phyloP scores from a whole-genome alignment of 2,329 filamentous ascomycete genomes.

The Didymella pinodella region DNA sequence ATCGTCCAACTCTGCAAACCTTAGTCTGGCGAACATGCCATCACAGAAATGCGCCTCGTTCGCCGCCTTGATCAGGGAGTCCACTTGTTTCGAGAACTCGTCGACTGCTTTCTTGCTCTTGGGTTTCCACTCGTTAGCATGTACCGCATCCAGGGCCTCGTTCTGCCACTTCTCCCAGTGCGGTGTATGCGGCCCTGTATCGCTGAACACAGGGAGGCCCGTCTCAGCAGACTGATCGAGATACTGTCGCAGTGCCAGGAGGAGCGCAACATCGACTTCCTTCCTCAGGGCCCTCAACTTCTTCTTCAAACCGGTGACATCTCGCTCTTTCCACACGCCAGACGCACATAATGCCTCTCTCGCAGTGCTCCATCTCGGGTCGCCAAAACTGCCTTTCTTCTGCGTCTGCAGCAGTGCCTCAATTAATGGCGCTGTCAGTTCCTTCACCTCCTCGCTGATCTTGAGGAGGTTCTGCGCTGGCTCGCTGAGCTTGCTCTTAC shows the following conservation, averaged over 20 bases:
- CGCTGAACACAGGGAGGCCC: conserved; percentile 34
- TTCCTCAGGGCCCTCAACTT: conserved; percentile 31
- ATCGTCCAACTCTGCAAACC: conserved; percentile 37
- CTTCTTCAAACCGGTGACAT: conserved; percentile 39
- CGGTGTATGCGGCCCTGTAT: conserved; percentile 26
- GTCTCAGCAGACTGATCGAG: conserved; percentile 42
- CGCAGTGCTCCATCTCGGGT: conserved; percentile 33
- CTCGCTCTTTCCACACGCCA: conserved; percentile 44
- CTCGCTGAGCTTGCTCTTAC: conserved; percentile 36
- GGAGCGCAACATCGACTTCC: conserved; percentile 38
- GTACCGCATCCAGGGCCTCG: conserved; percentile 35
- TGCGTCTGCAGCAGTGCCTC: conserved; percentile 35
- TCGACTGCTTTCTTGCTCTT: conserved; percentile 43
- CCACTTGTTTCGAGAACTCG: conserved; percentile 38
- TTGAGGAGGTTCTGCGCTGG: conserved; percentile 38
- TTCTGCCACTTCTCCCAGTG: conserved; percentile 42
- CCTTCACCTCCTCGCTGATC: conserved; percentile 35
- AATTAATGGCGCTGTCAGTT: conserved; percentile 29
- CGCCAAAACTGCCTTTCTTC: conserved; percentile 30
- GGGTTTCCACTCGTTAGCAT: conserved; percentile 37
- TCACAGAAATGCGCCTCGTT: conserved; percentile 36
- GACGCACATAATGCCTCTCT: conserved; percentile 43
- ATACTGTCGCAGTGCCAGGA: conserved; percentile 41
- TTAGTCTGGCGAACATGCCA: conserved; percentile 32
- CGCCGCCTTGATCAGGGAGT: conserved; percentile 30